phyloP scores from a whole-genome alignment of 2,329 filamentous ascomycete species.

The Aspergillus sp. region DNA sequence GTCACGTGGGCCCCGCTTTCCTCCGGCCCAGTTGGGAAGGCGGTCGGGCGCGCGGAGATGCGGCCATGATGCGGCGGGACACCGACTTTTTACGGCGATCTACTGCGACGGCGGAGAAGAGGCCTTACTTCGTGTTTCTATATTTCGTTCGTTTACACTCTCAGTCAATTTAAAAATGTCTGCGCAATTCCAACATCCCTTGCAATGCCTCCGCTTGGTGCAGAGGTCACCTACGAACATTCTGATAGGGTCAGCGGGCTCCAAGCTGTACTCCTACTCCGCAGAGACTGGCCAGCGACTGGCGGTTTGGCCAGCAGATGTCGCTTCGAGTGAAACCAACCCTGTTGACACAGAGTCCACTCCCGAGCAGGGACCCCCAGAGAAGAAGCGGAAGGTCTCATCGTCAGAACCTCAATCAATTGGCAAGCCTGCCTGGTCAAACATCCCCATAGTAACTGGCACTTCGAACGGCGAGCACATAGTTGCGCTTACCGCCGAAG shows the following conservation, averaged over 20 bases:
- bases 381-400: constrained; percentile 49
- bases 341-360: constrained; percentile 26
- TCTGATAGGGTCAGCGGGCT: constrained; percentile 73
- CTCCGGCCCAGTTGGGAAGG: neutral
- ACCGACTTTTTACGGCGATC: neutral
- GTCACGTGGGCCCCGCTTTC: constrained; percentile 33
- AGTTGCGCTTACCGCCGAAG: constrained; percentile 80
- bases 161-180: constrained; percentile 31
- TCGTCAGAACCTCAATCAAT: constrained; percentile 24
- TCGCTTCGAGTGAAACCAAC: constrained; percentile 32
- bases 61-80: neutral
- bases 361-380: constrained; percentile 40
- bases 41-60: constrained; percentile 1
- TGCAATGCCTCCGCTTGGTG: constrained; percentile 60
- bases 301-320: constrained; percentile 59
- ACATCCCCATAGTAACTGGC: constrained; percentile 68
- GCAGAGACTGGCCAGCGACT: constrained; percentile 60
- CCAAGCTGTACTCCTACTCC: constrained; percentile 69
- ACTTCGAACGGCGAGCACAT: constrained; percentile 68
- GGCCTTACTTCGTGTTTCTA: neutral
- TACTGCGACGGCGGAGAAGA: neutral
- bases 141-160: neutral
- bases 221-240: constrained; percentile 38
- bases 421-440: constrained; percentile 48
- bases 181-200: constrained; percentile 52